phyloP scores from a whole-genome alignment of 106 monocot genomes.

The Dioscorea alata region DNA sequence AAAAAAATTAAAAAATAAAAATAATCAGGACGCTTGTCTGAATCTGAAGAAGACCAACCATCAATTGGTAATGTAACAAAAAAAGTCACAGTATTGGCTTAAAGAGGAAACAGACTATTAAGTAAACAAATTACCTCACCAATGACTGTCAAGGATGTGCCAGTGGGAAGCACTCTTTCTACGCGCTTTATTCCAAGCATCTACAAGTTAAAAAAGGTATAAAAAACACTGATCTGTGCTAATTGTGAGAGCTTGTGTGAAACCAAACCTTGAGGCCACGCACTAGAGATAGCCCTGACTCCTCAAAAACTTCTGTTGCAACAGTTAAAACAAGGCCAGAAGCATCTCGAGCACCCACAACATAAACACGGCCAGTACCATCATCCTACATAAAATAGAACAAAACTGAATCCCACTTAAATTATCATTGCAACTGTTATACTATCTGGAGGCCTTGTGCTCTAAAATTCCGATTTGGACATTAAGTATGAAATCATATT shows the following conservation, averaged over 20 bases:
- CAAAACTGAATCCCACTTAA: neutral
- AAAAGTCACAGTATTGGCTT: neutral
- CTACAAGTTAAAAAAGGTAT: constrained; percentile 15
- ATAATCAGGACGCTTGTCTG: too few relatives aligned
- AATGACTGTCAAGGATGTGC: constrained; percentile 87
- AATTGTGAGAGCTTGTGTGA: constrained; percentile 5
- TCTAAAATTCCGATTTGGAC: too few relatives aligned
- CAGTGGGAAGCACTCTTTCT: constrained; percentile 87
- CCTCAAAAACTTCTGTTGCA: constrained; percentile 96
- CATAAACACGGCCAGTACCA: constrained; percentile 64
- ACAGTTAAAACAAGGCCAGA: constrained; percentile 73
- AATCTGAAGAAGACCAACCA: neutral
- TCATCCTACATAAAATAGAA: constrained; percentile 54
- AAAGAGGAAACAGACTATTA: neutral
- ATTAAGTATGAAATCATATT: too few relatives aligned
- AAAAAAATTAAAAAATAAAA: neutral
- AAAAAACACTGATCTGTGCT: neutral
- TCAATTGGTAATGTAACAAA: neutral
- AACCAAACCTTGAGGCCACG: constrained; percentile 87
- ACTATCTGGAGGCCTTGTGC: too few relatives aligned
- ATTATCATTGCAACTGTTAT: too few relatives aligned
- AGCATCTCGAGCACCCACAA: constrained; percentile 80
- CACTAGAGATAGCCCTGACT: constrained; percentile 80
- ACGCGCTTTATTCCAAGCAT: constrained; percentile 92
- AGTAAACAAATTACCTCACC: constrained; percentile 66